Conservation (phyloP, 1,284 basidiomycete species). For the Testicularia cyperi region DNA sequence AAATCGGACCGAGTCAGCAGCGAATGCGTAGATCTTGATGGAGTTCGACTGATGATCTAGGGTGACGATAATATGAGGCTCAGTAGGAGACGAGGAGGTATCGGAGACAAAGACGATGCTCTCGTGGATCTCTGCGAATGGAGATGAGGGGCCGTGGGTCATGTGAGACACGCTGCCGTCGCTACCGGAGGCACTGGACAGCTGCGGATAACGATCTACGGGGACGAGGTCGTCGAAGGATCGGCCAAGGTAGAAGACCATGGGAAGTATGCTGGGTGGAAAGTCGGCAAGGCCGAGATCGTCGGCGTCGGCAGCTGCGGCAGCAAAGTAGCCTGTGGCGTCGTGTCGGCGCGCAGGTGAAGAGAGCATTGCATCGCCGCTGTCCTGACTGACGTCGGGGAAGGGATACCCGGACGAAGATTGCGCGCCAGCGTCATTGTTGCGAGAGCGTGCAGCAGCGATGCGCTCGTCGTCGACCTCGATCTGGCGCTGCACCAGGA, state of each 20-base stretch:
- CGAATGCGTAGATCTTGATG: constrained; percentile 42
- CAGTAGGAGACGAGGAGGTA: background rate
- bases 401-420: constrained; percentile 14
- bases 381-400: constrained; percentile 9
- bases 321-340: constrained; percentile 15
- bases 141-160: constrained; percentile 27
- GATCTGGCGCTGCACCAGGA: constrained; percentile 42
- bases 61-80: constrained; percentile 30
- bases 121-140: constrained; percentile 41
- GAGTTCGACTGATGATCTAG: constrained; percentile 8
- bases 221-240: constrained; percentile 45
- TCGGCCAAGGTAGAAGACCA: constrained; percentile 47
- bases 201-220: constrained; percentile 33
- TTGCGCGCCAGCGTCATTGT: background rate
- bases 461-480: constrained; percentile 38
- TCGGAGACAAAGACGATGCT: constrained; percentile 29
- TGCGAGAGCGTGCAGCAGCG: constrained; percentile 1
- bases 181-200: constrained; percentile 4
- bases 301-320: constrained; percentile 10
- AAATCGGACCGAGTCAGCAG: constrained; percentile 15
- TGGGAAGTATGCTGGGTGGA: constrained; percentile 20
- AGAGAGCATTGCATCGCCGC: background rate
- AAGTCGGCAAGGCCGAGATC: constrained; percentile 10
- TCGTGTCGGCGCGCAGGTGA: too few species aligned
- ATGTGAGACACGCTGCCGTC: constrained; percentile 8